phyloP scores from a whole-genome alignment of 257 asterid species.

The Knoxia roxburghii region DNA sequence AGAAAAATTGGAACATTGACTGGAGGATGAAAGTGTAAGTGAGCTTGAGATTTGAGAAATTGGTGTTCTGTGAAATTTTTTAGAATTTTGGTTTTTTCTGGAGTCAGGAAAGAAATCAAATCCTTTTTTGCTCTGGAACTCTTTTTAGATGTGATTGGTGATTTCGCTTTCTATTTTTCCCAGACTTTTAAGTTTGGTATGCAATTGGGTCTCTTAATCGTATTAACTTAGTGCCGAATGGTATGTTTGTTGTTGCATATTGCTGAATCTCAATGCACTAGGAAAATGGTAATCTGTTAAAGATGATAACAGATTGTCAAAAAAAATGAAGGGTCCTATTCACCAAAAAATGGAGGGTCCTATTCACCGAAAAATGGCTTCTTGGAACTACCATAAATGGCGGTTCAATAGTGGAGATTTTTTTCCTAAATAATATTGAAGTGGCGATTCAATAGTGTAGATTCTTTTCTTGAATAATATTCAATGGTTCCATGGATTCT shows the following conservation, averaged over 20 bases:
- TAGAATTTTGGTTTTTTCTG: background rate
- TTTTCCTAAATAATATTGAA: too few relatives aligned
- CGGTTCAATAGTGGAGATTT: background rate
- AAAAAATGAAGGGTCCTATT: too few relatives aligned
- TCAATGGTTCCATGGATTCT: background rate
- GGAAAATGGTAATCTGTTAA: background rate
- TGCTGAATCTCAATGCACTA: background rate
- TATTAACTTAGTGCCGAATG: background rate
- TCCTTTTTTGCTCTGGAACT: background rate
- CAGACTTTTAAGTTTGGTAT: background rate
- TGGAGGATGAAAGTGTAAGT: background rate
- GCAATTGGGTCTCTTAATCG: background rate
- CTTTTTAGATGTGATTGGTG: constrained; percentile 4
- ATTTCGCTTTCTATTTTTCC: background rate
- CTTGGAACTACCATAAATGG: background rate
- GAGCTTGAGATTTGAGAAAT: constrained; percentile 10
- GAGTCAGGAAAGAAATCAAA: background rate
- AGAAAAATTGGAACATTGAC: background rate
- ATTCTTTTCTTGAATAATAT: background rate
- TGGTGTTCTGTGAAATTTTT: background rate
- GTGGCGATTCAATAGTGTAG: too few relatives aligned
- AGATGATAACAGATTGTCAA: background rate
- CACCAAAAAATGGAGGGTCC: too few relatives aligned
- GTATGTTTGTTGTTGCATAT: background rate
- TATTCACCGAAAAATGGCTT: background rate